phyloP scores from a whole-genome alignment of 768 basidiomycete species.

The Russula griseocarnosa region DNA sequence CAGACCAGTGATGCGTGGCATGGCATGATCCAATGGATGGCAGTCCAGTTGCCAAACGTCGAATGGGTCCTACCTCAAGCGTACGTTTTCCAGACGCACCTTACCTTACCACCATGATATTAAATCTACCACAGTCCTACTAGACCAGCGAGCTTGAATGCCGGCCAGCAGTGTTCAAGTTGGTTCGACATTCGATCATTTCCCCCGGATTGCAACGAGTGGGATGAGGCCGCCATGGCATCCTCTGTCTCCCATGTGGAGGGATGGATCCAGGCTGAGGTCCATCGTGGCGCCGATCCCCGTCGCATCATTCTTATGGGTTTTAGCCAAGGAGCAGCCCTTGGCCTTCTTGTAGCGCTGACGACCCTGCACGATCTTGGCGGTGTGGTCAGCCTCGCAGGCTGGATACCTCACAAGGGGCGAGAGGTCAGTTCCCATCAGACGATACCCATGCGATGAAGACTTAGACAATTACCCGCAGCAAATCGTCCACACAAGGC shows the following conservation, averaged over 20 bases:
- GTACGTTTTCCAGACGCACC: conserved; percentile 30
- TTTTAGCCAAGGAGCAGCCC: conserved; percentile 44
- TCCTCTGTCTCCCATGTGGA: conserved; percentile 40
- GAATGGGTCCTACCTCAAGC: conserved; percentile 46
- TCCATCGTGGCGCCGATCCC: conserved; percentile 38
- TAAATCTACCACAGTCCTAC: conserved; percentile 29
- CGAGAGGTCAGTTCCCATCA: conserved; percentile 34
- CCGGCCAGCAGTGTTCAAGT: conserved; percentile 35
- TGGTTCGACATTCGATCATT: conserved; percentile 44
- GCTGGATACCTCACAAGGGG: conserved; percentile 43
- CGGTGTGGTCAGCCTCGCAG: conserved; percentile 44
- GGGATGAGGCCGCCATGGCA: conserved; percentile 37
- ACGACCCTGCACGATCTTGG: conserved; percentile 43
- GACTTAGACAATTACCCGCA: conserved; percentile 7
- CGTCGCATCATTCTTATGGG: conserved; percentile 41
- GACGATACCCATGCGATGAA: neutral
- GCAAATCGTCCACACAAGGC: conserved; percentile 37
- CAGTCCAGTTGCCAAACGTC: conserved; percentile 38
- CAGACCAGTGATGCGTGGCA: conserved; percentile 40
- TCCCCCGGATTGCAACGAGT: conserved; percentile 39
- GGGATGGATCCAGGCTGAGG: conserved; percentile 38
- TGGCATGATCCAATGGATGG: conserved; percentile 36
- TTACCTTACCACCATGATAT: neutral
- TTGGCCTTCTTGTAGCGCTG: conserved; percentile 39
- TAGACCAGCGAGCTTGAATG: conserved; percentile 34